Conservation (phyloP, 257 asterid genomes). For the Gardenia jasminoides region DNA sequence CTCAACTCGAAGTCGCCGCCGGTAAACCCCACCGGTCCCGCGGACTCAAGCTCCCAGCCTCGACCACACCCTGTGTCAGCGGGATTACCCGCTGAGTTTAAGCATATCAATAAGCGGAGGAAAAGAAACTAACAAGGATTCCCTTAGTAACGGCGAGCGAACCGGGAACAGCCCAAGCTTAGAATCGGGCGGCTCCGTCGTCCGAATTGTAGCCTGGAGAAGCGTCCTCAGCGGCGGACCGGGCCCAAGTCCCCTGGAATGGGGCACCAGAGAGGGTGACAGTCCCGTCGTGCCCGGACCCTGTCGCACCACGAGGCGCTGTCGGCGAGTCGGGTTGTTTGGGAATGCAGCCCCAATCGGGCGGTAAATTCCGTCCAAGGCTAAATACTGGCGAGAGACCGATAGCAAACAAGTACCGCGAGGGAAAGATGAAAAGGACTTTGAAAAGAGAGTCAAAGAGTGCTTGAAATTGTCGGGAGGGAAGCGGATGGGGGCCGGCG, state of each 20-base stretch:
- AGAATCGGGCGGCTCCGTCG: conserved; percentile 32
- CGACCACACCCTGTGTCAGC: conserved; percentile 7
- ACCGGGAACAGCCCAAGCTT: conserved; percentile 36
- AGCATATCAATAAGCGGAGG: conserved; percentile 28
- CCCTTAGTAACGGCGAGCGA: conserved; percentile 48
- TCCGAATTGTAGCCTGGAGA: conserved; percentile 21
- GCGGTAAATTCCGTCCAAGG: too few relatives aligned
- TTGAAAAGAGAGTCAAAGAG: too few relatives aligned
- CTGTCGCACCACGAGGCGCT: too few relatives aligned
- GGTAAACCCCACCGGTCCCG: too few relatives aligned
- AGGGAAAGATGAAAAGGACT: too few relatives aligned
- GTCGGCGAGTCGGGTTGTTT: too few relatives aligned
- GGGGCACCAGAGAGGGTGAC: conserved; percentile 17
- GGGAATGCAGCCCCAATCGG: too few relatives aligned
- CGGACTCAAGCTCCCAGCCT: too few relatives aligned
- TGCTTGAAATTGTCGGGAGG: conserved; percentile 32
- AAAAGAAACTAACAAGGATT: conserved; percentile 32
- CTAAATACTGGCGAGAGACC: too few relatives aligned
- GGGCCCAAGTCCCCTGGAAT: conserved; percentile 14
- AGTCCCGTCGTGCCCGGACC: conserved; percentile 12
- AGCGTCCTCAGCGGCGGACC: conserved; percentile 3
- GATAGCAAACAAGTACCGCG: too few relatives aligned
- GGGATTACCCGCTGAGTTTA: conserved; percentile 7
- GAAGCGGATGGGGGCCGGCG: not conserved
- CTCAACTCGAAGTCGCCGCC: too few relatives aligned